Evolutionary conservation across 176 grass and related monocot genomes (phyloP).

Genomic region (Oryza glumipatula): DNA sequence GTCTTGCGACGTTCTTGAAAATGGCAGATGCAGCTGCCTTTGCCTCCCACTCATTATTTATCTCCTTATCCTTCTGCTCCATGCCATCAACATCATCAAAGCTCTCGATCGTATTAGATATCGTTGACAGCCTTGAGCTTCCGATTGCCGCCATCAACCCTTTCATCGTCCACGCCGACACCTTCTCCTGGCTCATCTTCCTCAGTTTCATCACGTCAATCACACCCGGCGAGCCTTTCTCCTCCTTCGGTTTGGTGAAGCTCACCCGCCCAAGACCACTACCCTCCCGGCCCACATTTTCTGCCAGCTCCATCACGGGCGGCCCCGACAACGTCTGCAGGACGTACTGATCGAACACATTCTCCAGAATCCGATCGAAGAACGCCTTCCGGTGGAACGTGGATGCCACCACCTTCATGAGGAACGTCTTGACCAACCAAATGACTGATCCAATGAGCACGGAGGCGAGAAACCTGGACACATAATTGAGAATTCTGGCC

Average conservation of each 20-base stretch:
- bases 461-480: slow-evolving; percentile 64
- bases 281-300: slow-evolving; percentile 64
- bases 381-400: slow-evolving; percentile 88
- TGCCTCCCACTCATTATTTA: slow-evolving; percentile 83
- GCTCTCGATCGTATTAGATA: slow-evolving; percentile 81
- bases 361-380: slow-evolving; percentile 97
- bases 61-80: slow-evolving; percentile 84
- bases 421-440: slow-evolving; percentile 77
- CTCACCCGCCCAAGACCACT: slow-evolving; percentile 61
- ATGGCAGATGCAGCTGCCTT: slow-evolving; percentile 68
- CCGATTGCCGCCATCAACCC: slow-evolving; percentile 68
- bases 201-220: slow-evolving; percentile 79
- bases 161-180: slow-evolving; percentile 95
- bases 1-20: slow-evolving; percentile 89
- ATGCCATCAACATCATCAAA: slow-evolving; percentile 65
- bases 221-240: slow-evolving; percentile 50
- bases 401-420: slow-evolving; percentile 92
- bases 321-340: slow-evolving; percentile 82
- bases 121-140: slow-evolving; percentile 76
- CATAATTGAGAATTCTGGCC: slow-evolving; percentile 60
- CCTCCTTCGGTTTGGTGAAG: slow-evolving; percentile 59
- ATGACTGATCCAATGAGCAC: slow-evolving; percentile 65
- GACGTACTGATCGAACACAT: slow-evolving; percentile 87
- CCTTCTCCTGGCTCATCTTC: slow-evolving; percentile 85
- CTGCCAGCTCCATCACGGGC: slow-evolving; percentile 79